These are phyloP conservation scores for Fusarium robinianum DNA, from an alignment of 2,329 filamentous ascomycete species.

Conservation along the genomic window DNA sequence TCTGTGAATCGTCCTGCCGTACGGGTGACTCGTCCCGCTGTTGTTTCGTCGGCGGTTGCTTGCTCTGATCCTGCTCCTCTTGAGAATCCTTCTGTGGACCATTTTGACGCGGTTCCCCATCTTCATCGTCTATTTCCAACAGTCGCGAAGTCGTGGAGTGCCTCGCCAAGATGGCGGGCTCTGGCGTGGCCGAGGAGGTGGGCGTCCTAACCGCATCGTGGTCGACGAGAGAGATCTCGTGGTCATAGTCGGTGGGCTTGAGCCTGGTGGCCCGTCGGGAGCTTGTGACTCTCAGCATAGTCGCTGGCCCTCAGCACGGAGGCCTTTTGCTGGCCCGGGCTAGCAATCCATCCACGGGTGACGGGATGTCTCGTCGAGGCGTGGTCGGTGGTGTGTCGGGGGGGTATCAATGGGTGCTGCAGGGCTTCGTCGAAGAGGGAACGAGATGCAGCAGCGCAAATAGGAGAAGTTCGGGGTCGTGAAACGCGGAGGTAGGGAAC, in stretches of 20 bases:
- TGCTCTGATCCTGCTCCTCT: constrained; percentile 6
- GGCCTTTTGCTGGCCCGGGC: constrained; percentile 16
- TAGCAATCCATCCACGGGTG: constrained; percentile 17
- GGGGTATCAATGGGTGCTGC: too few species aligned
- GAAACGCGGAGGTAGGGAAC: not conserved
- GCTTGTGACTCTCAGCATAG: constrained; percentile 47
- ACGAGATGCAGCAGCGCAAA: too few species aligned
- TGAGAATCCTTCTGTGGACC: constrained; percentile 5
- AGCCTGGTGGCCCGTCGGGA: constrained; percentile 60
- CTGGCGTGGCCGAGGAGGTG: constrained; percentile 22
- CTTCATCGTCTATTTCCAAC: constrained; percentile 26
- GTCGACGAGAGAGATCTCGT: constrained; percentile 73
- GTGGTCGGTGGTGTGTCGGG: too few species aligned
- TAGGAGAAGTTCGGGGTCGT: too few species aligned
- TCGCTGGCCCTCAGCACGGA: constrained; percentile 29
- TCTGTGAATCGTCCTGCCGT: constrained; percentile 18
- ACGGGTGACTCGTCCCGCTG: constrained; percentile 6
- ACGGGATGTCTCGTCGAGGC: constrained; percentile 10
- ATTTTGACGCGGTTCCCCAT: constrained; percentile 10
- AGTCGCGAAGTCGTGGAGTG: constrained; percentile 35
- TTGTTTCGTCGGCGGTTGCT: constrained; percentile 12
- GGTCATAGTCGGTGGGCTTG: constrained; percentile 67
- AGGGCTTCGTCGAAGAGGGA: constrained; percentile 22
- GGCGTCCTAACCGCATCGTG: constrained; percentile 43
- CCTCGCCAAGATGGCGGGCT: constrained; percentile 25